phyloP scores from a whole-genome alignment of 1,284 basidiomycete species.

The Mycena sp. region DNA sequence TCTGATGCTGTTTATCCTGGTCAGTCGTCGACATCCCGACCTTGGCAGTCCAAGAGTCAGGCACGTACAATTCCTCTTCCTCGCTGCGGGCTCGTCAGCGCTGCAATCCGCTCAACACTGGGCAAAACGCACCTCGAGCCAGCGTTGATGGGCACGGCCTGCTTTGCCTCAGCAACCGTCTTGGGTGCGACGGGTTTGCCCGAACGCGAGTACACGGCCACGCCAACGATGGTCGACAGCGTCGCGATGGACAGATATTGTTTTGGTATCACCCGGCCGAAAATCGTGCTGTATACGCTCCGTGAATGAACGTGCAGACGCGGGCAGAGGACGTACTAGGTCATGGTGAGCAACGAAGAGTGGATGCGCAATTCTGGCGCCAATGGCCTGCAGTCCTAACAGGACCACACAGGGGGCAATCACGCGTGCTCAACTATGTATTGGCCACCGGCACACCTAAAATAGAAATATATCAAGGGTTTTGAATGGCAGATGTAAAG shows the following conservation, averaged over 20 bases:
- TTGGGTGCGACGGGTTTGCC: slow-evolving; percentile 58
- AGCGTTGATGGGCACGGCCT: slow-evolving; percentile 68
- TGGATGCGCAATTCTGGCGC: too few species aligned
- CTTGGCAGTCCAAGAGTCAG: slow-evolving; percentile 8
- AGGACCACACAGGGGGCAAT: too few species aligned
- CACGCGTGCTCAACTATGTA: too few species aligned
- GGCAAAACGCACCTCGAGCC: slow-evolving; percentile 64
- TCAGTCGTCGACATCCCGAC: slow-evolving; percentile 42
- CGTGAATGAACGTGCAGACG: not conserved
- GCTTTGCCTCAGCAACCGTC: slow-evolving; percentile 62
- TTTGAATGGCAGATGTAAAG: too few species aligned
- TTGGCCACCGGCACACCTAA: too few species aligned
- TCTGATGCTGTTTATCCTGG: slow-evolving; percentile 70
- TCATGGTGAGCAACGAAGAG: slow-evolving; percentile 38
- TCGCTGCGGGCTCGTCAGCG: slow-evolving; percentile 53
- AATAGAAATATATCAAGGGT: too few species aligned
- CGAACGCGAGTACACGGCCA: slow-evolving; percentile 61
- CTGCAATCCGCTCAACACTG: not conserved
- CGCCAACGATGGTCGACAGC: slow-evolving; percentile 60
- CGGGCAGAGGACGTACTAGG: slow-evolving; percentile 37
- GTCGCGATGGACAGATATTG: slow-evolving; percentile 80
- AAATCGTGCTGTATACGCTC: slow-evolving; percentile 59
- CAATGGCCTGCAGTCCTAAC: too few species aligned
- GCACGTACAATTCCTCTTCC: slow-evolving; percentile 77
- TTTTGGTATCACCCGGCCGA: slow-evolving; percentile 80